Percentiles rank a stretch among this genome's conserved stretches.
Evolutionary conservation across 225 moss, liverwort and hornwort species (phyloP).

Genomic region (Pleurozium schreberi): DNA sequence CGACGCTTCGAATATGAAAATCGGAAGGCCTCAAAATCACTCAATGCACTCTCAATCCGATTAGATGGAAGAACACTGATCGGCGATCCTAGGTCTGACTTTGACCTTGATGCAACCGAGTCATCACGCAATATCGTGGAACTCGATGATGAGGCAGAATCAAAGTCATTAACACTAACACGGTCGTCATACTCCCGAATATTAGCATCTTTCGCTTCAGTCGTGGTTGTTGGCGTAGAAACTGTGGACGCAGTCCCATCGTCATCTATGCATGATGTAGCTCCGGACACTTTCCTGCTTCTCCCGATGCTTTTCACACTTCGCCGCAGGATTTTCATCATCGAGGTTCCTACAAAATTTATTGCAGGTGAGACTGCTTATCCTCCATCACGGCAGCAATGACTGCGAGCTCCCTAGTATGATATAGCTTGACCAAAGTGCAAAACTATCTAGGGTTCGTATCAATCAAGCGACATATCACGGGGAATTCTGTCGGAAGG

Average conservation of each 20-base stretch:
- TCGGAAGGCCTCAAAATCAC: slow-evolving; percentile 47
- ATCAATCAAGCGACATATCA: background rate
- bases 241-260: slow-evolving; percentile 30
- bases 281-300: slow-evolving; percentile 35
- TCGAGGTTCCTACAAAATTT: slow-evolving; percentile 13
- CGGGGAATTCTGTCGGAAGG: background rate
- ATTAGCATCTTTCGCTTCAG: slow-evolving; percentile 12
- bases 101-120: slow-evolving; percentile 1
- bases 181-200: slow-evolving; percentile 16
- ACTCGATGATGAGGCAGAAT: slow-evolving; percentile 36
- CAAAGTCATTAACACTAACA: slow-evolving; percentile 23
- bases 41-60: slow-evolving; percentile 23
- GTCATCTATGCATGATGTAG: slow-evolving; percentile 30
- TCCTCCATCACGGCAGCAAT: background rate
- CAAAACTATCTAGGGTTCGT: background rate
- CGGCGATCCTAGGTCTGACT: slow-evolving; percentile 38
- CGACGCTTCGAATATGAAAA: slow-evolving; percentile 50
- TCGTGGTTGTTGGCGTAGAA: slow-evolving; percentile 27
- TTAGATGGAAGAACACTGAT: slow-evolving; percentile 43
- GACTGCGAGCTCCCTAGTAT: background rate
- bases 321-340: slow-evolving; percentile 43
- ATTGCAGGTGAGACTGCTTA: background rate
- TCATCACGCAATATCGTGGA: slow-evolving; percentile 33
- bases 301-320: slow-evolving; percentile 33
- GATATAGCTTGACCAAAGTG: background rate